Conservation (phyloP, 306 rosid genomes). For the Corylus americana region DNA sequence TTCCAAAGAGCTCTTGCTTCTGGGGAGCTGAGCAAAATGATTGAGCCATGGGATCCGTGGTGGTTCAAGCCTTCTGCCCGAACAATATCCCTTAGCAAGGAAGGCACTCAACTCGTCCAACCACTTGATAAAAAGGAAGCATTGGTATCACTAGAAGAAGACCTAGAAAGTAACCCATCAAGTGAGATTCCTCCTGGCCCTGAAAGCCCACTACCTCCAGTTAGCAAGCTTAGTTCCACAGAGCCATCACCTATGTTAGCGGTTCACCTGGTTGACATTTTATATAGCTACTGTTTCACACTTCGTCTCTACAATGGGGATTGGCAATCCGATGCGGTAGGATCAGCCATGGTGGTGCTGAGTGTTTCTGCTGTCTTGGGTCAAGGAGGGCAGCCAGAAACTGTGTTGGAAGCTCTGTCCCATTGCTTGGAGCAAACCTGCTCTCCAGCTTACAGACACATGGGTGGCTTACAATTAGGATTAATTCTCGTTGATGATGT, state of each 20-base stretch:
- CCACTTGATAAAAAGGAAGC: constrained; percentile 42
- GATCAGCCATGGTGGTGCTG: constrained; percentile 65
- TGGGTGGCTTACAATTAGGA: constrained; percentile 75
- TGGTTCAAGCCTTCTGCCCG: constrained; percentile 79
- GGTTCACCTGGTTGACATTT: constrained; percentile 73
- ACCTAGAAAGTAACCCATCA: constrained; percentile 34
- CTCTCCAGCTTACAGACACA: constrained; percentile 66
- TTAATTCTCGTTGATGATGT: constrained; percentile 63
- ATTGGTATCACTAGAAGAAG: constrained; percentile 19
- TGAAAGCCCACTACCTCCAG: constrained; percentile 60
- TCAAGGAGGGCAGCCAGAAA: constrained; percentile 64
- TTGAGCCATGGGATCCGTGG: constrained; percentile 98
- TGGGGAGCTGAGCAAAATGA: constrained; percentile 89
- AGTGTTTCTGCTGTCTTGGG: constrained; percentile 77
- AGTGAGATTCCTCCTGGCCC: constrained; percentile 73
- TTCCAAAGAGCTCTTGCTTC: constrained; percentile 80
- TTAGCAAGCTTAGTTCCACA: constrained; percentile 68
- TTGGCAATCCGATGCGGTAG: constrained; percentile 69
- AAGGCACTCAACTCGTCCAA: constrained; percentile 83
- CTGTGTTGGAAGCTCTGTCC: constrained; percentile 66
- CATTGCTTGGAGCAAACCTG: constrained; percentile 77
- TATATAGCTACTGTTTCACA: constrained; percentile 77
- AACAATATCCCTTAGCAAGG: constrained; percentile 64
- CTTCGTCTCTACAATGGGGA: constrained; percentile 90
- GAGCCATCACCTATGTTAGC: constrained; percentile 78